Percentiles rank a stretch among this genome's conserved stretches.
phyloP scores from a whole-genome alignment of 768 basidiomycete species.

The Mrakia blollopis region DNA sequence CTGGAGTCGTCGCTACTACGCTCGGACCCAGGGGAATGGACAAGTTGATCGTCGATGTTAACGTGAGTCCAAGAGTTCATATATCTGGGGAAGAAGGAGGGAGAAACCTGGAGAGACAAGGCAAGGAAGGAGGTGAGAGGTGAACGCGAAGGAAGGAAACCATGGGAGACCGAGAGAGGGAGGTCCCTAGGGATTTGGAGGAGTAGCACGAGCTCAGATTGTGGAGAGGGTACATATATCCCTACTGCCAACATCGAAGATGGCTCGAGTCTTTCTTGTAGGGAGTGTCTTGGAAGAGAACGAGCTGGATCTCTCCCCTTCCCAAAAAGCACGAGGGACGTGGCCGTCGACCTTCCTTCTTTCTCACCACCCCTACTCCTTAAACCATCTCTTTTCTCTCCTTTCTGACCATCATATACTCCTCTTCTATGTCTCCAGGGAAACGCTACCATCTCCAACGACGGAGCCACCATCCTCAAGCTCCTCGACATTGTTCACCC shows the following conservation, averaged over 20 bases:
- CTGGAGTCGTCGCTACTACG: slow-evolving; percentile 85
- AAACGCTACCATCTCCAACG: slow-evolving; percentile 97
- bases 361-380: background rate
- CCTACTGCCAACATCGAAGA: too few species aligned
- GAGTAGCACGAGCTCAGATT: too few species aligned
- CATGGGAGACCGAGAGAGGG: background rate
- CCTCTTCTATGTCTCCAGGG: slow-evolving; percentile 52
- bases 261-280: too few species aligned
- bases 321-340: slow-evolving; percentile 18
- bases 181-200: background rate
- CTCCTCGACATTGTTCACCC: slow-evolving; percentile 97
- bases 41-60: slow-evolving; percentile 55
- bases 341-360: background rate
- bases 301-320: background rate
- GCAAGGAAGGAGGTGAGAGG: background rate
- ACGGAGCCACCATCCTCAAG: slow-evolving; percentile 97
- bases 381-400: background rate
- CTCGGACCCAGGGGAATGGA: slow-evolving; percentile 99
- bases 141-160: slow-evolving; percentile 59
- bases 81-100: background rate
- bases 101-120: background rate
- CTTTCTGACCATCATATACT: background rate
- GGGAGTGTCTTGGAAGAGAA: background rate
- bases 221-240: too few species aligned
- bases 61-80: slow-evolving; percentile 26